Conservation (phyloP, 441 rosid species). For the Brassica balearica region DNA sequence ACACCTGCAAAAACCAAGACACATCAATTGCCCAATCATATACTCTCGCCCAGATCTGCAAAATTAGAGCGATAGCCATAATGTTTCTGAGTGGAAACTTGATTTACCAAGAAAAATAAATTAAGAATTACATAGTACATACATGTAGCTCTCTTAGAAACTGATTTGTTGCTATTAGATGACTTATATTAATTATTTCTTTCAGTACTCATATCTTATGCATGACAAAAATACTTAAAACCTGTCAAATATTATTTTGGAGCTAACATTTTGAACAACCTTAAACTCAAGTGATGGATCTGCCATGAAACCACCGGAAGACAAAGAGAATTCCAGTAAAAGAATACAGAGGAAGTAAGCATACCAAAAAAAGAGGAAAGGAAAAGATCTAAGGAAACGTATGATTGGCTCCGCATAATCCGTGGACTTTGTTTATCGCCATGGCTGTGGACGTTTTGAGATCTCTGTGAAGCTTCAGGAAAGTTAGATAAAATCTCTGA, state of each 20-base stretch:
- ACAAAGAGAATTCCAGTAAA: too few relatives aligned
- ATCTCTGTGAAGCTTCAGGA: too few relatives aligned
- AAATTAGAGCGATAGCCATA: background rate
- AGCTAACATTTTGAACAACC: background rate
- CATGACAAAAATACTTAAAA: background rate
- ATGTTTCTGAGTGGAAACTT: background rate
- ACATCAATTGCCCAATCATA: background rate
- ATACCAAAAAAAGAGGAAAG: background rate
- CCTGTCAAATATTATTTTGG: too few relatives aligned
- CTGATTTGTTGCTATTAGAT: background rate
- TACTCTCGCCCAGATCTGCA: background rate
- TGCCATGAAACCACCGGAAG: too few relatives aligned
- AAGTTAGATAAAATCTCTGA: too few relatives aligned
- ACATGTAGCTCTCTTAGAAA: background rate
- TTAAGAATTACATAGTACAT: background rate
- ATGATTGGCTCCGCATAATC: background rate
- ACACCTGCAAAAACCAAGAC: background rate
- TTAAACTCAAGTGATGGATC: background rate
- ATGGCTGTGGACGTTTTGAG: background rate
- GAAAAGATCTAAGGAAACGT: background rate
- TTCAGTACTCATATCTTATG: background rate
- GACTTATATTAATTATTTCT: background rate
- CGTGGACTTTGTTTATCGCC: background rate
- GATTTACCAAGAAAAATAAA: background rate
- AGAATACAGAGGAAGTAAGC: background rate